Evolutionary conservation across 2,329 filamentous ascomycete genomes (phyloP), one percentile per base, ranked within the genome.

Genomic region (Westerdykella sp.): DNA sequence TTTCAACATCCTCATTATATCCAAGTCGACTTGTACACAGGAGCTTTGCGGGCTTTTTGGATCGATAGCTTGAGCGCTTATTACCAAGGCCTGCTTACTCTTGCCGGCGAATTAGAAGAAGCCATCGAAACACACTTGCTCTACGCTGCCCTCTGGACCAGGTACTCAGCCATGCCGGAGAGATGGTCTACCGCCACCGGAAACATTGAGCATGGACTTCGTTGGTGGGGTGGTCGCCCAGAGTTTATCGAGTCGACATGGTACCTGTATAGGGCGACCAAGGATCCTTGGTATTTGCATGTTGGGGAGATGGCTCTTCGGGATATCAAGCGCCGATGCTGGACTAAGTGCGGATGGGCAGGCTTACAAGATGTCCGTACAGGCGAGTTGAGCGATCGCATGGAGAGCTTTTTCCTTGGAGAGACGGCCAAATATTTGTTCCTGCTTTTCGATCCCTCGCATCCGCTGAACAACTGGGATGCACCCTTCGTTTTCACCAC

Each of bases 331-430:
- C 77, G 87, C 39, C 80, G 91, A 42, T 98, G 93, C 68, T 89
- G 87, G 80, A 88, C 89, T 1, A 78, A 80, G 48, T 98, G 93
- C 57, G 93, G 93, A 34, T 97, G 91, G 89, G 87, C 91, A 12
- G 91, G 91, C 1, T 74, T 97, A 34, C 67, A 72, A 23, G 73
- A 76, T 47, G 73, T 76, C 15, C 64, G 67, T 6, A 72, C 62
- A n/a, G 91, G 91, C 3, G 87, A 96, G 68, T 81, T 88, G 67
- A 87, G 80, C 54, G 90, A 98, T 63, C 84, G 93, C 28, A 97
- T 97, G 93, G 93, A 98, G 68, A 97, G 91, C 63, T 98, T 97
- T 74, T 97, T 97, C 60, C 76, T 98, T 1, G 91, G 93, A 12
- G 93, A 98, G 68, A 98, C 93, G 1, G 84, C 88, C 36, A 96